Percentiles rank a stretch among this genome's conserved stretches.
phyloP scores from a whole-genome alignment of 2,329 filamentous ascomycete species.

The Paecilomyces variotii region DNA sequence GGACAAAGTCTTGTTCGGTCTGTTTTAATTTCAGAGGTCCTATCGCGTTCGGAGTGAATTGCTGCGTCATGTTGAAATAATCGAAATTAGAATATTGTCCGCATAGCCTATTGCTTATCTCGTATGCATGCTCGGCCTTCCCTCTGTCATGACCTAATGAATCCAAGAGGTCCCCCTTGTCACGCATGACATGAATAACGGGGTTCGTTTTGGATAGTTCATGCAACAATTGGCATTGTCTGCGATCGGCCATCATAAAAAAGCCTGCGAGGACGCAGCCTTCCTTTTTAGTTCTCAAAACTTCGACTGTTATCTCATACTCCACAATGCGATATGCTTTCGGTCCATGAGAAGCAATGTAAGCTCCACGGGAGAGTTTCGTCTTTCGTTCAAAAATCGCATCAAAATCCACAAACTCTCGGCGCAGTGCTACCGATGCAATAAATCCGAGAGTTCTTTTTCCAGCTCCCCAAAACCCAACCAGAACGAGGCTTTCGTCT shows the following conservation, averaged over 20 bases:
- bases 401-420: constrained; percentile 59
- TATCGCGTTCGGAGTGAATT: background rate
- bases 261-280: constrained; percentile 61
- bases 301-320: constrained; percentile 47
- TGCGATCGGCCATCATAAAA: constrained; percentile 54
- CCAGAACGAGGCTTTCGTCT: constrained; percentile 48
- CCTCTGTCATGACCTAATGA: constrained; percentile 14
- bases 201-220: constrained; percentile 55
- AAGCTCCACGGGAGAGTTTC: constrained; percentile 51
- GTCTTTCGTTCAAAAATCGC: constrained; percentile 45
- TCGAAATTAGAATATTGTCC: constrained; percentile 17
- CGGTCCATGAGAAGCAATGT: constrained; percentile 51
- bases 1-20: constrained; percentile 12
- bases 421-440: constrained; percentile 58
- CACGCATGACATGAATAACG: constrained; percentile 59
- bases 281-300: constrained; percentile 38
- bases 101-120: constrained; percentile 26
- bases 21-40: constrained; percentile 10
- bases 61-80: constrained; percentile 7
- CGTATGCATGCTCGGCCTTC: constrained; percentile 11
- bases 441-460: constrained; percentile 67
- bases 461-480: constrained; percentile 62
- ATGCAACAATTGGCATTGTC: constrained; percentile 48
- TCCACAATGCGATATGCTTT: constrained; percentile 54
- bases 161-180: constrained; percentile 22